Evolutionary conservation across 1,284 basidiomycete genomes (phyloP).

Genomic region (Rhodotorula sp.): DNA sequence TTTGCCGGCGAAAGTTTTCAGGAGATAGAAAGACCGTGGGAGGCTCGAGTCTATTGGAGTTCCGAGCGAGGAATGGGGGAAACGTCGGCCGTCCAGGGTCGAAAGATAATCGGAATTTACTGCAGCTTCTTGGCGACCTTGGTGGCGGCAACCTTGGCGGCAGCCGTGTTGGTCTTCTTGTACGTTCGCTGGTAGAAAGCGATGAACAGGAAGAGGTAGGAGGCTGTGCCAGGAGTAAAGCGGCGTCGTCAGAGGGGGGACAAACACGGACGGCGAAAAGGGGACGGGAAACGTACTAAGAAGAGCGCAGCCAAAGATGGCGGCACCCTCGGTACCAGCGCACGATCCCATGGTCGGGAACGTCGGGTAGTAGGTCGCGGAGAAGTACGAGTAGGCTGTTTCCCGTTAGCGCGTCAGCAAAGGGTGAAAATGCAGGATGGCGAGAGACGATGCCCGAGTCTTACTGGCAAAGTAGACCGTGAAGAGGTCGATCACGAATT

Average conservation of each 20-base stretch:
- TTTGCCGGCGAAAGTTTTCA: too few relatives aligned
- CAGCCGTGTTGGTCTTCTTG: slow-evolving; percentile 34
- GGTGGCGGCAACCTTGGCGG: slow-evolving; percentile 16
- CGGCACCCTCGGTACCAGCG: slow-evolving; percentile 83
- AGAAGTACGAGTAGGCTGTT: slow-evolving; percentile 72
- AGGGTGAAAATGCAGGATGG: background rate
- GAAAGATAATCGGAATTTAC: background rate
- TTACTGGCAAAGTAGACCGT: slow-evolving; percentile 89
- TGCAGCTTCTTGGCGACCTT: slow-evolving; percentile 35
- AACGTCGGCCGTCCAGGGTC: background rate
- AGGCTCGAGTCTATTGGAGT: too few relatives aligned
- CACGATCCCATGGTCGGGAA: slow-evolving; percentile 73
- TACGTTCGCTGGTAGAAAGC: slow-evolving; percentile 51
- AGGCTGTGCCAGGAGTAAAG: background rate
- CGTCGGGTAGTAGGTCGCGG: slow-evolving; percentile 60
- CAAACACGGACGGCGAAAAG: background rate
- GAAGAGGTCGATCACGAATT: slow-evolving; percentile 87
- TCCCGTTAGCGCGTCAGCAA: background rate
- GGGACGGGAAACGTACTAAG: slow-evolving; percentile 63
- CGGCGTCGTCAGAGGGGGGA: background rate
- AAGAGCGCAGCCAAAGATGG: slow-evolving; percentile 82
- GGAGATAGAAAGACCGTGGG: too few relatives aligned
- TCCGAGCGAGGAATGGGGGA: too few relatives aligned
- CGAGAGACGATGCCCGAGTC: slow-evolving; percentile 51
- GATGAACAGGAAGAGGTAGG: slow-evolving; percentile 48